Evolutionary conservation across 805 yeast genomes (phyloP).

Genomic region (Metschnikowia santaceciliae): DNA sequence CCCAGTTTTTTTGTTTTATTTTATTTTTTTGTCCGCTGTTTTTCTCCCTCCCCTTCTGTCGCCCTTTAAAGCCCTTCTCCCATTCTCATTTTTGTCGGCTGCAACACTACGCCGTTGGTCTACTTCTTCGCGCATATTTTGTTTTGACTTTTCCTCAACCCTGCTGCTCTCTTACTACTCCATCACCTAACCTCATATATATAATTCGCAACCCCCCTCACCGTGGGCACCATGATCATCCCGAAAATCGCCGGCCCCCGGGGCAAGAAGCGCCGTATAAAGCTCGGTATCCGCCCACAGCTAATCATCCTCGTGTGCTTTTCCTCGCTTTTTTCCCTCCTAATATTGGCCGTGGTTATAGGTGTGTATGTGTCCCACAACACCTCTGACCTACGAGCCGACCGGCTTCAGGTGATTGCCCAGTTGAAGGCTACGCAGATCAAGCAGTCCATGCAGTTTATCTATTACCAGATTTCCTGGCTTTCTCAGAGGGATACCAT

Average conservation of each 20-base stretch:
- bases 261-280: constrained; percentile 21
- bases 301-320: constrained; percentile 65
- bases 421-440: constrained; percentile 79
- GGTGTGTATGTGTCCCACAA: constrained; percentile 67
- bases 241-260: background rate
- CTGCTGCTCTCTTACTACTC: background rate
- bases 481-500: constrained; percentile 59
- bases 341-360: constrained; percentile 69
- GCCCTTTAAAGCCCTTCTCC: too few relatives aligned
- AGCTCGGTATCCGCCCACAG: constrained; percentile 71
- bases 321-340: constrained; percentile 65
- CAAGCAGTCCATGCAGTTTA: constrained; percentile 57
- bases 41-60: too few relatives aligned
- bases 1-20: too few relatives aligned
- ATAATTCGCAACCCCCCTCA: too few relatives aligned
- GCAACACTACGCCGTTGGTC: background rate
- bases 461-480: constrained; percentile 67
- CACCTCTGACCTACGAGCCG: constrained; percentile 59
- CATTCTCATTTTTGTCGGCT: background rate
- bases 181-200: too few relatives aligned
- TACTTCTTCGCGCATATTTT: background rate
- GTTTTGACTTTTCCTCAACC: background rate
- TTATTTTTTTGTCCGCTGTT: too few relatives aligned
- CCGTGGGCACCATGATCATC: background rate
- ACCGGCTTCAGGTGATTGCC: constrained; percentile 71